Evolutionary conservation across 192 early-diverging fungal genomes (phyloP), one percentile per base, ranked within the genome.

Genomic region (Chytriomyces sp.): DNA sequence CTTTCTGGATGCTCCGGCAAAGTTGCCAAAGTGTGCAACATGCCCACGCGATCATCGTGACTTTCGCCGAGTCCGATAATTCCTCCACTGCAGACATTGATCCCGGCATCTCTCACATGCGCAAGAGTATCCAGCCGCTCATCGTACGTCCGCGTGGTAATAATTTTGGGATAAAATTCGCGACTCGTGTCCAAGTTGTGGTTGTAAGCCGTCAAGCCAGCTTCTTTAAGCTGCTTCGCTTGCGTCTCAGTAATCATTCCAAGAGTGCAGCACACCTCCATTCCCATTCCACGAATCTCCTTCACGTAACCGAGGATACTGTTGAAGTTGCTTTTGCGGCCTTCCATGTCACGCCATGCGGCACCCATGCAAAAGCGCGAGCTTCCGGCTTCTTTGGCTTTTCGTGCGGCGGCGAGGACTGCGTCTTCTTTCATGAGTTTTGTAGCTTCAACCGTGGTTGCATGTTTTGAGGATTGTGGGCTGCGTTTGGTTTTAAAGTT

Each of bases 301-400:
- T 85, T 88, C 50, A 94, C 91, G 76, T 92, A 91, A 59, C 82
- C 79, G 23, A 91, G 75, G 82, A 94, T 92, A 77, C 89, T 89
- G 63, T 91, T 92, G 82, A 94, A 92, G 89, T 94, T 93, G 73
- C 86, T 89, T 81, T 93, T 94, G 53, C 93, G 89, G 50, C 93
- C 93, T 28, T 89, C 82, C 49, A 93, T 74, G 77, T 93, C 92
- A 77, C 93, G 84, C 93, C 93, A 94, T 20, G 93, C 93, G 69
- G 93, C 92, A 69, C 93, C 93, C 93, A 94, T 94, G 79, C 93
- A 94, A 84, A 94, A 94, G 59, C 93, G 87, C 45, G 91, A 92
- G 53, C 84, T 87, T 28, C 93, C 93, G 47, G 91, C 92, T 59
- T 89, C 91, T 78, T 92, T 92, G 65, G 93, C 93, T 57, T 84